phyloP scores from a whole-genome alignment of 495 filamentous ascomycete species.

The Penicillium chermesinum region DNA sequence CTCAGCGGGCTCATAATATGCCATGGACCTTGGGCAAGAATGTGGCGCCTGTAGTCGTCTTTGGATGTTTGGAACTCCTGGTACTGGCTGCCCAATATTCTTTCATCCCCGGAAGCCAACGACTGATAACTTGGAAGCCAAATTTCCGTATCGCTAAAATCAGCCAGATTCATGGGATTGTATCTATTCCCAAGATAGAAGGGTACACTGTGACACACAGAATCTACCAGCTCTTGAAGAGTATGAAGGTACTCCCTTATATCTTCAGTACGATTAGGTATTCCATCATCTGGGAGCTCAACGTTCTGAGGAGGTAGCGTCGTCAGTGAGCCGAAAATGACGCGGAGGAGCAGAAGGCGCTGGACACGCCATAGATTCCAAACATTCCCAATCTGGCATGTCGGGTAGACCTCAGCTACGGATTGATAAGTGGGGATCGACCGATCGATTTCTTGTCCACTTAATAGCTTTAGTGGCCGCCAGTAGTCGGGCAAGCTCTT shows the following conservation, averaged over 20 bases:
- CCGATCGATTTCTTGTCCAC: slow-evolving; percentile 8
- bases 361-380: slow-evolving; percentile 18
- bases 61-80: background rate
- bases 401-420: slow-evolving; percentile 12
- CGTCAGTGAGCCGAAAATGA: slow-evolving; percentile 1
- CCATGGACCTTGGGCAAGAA: slow-evolving; percentile 13
- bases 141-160: slow-evolving; percentile 3
- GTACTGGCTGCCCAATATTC: background rate
- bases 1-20: slow-evolving; percentile 9
- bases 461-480: slow-evolving; percentile 5
- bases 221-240: slow-evolving; percentile 11
- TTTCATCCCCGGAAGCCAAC: background rate
- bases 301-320: background rate
- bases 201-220: slow-evolving; percentile 12
- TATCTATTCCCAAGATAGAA: slow-evolving; percentile 10
- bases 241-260: background rate
- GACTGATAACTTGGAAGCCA: slow-evolving; percentile 1
- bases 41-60: slow-evolving; percentile 4
- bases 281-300: background rate
- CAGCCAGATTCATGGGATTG: background rate
- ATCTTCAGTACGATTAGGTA: background rate
- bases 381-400: slow-evolving; percentile 10
- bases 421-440: slow-evolving; percentile 12
- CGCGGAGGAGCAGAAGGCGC: slow-evolving; percentile 9
- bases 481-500: slow-evolving; percentile 6